Evolutionary conservation across 345 rosid species (phyloP).

Genomic region (Citropsis articulata): DNA sequence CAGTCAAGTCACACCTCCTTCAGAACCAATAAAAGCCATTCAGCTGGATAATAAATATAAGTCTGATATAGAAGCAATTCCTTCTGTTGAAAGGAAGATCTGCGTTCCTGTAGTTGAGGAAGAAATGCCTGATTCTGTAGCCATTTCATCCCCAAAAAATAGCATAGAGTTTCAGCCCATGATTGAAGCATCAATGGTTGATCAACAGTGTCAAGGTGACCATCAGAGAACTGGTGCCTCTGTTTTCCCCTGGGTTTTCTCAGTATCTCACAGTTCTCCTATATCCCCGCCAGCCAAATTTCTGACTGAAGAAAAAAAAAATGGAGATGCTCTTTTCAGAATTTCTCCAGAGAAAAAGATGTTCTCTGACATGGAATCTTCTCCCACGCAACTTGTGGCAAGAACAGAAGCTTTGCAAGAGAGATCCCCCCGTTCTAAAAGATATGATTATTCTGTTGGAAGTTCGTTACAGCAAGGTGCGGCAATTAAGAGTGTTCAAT

Average conservation of each 20-base stretch:
- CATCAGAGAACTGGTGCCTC: constrained; percentile 25
- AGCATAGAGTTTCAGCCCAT: constrained; percentile 24
- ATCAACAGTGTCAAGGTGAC: constrained; percentile 32
- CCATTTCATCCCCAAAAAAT: constrained; percentile 37
- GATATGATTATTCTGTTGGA: constrained; percentile 10
- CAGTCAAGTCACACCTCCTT: constrained; percentile 27
- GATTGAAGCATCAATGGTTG: constrained; percentile 27
- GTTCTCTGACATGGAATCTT: constrained; percentile 32
- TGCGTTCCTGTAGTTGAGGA: constrained; percentile 32
- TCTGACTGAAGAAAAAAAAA: constrained; percentile 34
- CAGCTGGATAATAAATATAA: constrained; percentile 29
- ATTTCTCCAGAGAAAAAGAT: constrained; percentile 33
- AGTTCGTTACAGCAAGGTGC: constrained; percentile 25
- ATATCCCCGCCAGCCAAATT: constrained; percentile 30
- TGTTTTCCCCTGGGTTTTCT: constrained; percentile 33
- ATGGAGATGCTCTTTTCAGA: constrained; percentile 21
- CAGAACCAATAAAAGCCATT: constrained; percentile 29
- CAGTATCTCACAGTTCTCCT: constrained; percentile 38
- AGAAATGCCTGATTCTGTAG: constrained; percentile 43
- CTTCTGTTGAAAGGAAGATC: constrained; percentile 34
- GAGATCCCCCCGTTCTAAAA: constrained; percentile 31
- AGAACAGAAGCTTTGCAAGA: constrained; percentile 33
- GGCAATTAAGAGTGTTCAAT: constrained; percentile 32
- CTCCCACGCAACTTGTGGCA: constrained; percentile 31
- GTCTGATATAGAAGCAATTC: constrained; percentile 26